Evolutionary conservation across 164 flowering plant species (phyloP), one percentile per base, ranked within the genome.

Genomic region (Stephania yunnanensis): DNA sequence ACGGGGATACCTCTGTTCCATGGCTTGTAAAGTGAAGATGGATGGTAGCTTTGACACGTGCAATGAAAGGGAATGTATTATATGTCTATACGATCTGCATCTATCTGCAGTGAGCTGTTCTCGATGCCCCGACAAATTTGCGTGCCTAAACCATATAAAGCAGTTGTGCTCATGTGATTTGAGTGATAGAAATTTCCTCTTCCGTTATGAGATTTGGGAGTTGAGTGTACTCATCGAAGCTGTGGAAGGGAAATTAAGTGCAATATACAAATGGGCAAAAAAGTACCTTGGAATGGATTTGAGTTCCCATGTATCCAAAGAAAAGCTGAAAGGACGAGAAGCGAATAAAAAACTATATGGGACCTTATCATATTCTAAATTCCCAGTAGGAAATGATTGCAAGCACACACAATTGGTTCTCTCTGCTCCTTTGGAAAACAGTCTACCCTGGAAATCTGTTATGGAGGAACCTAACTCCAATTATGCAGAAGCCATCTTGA

Each of bases 241-340:
- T 55, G 68, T 89, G 79, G 90, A 86, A 81, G 96, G 97, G 42
- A 89, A 90, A 78, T 73, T 90, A 73, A 87, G 89, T 84, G 87
- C 97, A 15, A 78, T 90, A 46, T 82, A 88, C 80, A 84, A 83
- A 84, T 93, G 97, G 97, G 95, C 94, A 74, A 87, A 80, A 65
- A 61, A 68, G 74, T 85, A 86, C 80, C 89, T 90, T 71, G 91
- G 93, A 61, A 78, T 95, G 71, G 72, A 84, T 68, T 77, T 95
- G 69, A 77, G 80, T 30, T 81, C 87, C 20, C 76, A 72, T 73
- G 80, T 85, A 69, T 78, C 87, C 29, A 87, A 80, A 79, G 88
- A 83, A 9, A 86, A 80, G 15, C 20, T 67, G 31, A 80, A 72
- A 50, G 68, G 68, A 46, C 30, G 76, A 0, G 69, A 72, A 22